A percentile compares a stretch with the other conserved stretches of the same genome.
These are phyloP conservation scores for Vachellia pachyceras DNA, from an alignment of 306 rosid genomes.

Conservation along the genomic window DNA sequence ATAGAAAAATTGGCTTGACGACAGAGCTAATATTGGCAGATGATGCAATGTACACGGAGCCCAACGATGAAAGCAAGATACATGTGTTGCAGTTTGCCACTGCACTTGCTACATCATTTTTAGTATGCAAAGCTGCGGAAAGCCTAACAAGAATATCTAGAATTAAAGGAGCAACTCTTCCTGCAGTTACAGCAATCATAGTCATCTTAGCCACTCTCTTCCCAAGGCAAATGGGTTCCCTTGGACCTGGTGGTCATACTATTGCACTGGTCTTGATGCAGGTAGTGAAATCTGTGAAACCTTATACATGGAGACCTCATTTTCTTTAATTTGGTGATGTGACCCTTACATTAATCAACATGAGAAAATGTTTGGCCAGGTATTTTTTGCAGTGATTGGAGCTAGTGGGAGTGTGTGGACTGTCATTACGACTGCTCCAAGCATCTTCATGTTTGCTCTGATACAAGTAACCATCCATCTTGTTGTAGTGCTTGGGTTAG, in stretches of 20 bases:
- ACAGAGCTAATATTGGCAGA: constrained; percentile 34
- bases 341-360: constrained; percentile 3
- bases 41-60: constrained; percentile 43
- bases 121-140: constrained; percentile 59
- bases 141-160: constrained; percentile 49
- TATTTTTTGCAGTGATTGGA: neutral
- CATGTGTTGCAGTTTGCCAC: constrained; percentile 62
- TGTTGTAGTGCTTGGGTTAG: neutral
- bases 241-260: constrained; percentile 42
- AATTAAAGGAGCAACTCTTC: constrained; percentile 69
- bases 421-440: neutral
- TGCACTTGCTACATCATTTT: constrained; percentile 61
- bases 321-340: neutral
- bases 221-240: neutral
- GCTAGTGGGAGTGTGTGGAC: neutral
- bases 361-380: constrained; percentile 17
- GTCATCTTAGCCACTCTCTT: constrained; percentile 46
- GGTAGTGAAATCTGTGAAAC: constrained; percentile 47
- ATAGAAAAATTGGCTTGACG: no score
- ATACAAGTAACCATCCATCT: neutral
- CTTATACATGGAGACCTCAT: neutral
- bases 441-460: neutral
- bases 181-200: constrained; percentile 63
- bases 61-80: constrained; percentile 34
- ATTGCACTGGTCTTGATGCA: constrained; percentile 62